phyloP scores from a whole-genome alignment of 2,329 filamentous ascomycete species.

The Paracamarosporium sp. region DNA sequence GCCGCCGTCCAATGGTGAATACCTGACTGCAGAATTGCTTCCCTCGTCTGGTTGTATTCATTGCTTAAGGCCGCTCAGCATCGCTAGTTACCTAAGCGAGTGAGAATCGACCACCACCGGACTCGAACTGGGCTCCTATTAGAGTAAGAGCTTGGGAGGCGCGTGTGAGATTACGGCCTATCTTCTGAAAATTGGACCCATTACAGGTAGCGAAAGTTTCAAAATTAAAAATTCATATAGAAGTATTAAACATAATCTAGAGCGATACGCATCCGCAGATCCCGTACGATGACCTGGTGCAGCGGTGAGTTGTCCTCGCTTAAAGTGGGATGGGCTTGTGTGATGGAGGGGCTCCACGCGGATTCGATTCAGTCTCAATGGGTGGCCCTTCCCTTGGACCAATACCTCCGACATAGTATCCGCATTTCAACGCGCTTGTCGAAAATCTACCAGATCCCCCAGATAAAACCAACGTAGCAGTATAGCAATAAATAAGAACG shows the following conservation, averaged over 20 bases:
- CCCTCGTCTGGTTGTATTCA: slow-evolving; percentile 50
- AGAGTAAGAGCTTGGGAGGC: slow-evolving; percentile 36
- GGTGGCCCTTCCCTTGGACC: too few species aligned
- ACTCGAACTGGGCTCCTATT: slow-evolving; percentile 52
- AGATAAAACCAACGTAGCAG: too few species aligned
- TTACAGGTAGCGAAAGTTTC: slow-evolving; percentile 35
- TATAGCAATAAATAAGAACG: too few species aligned
- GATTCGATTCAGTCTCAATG: too few species aligned
- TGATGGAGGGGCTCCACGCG: too few species aligned
- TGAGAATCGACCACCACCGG: slow-evolving; percentile 46
- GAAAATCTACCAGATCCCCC: too few species aligned
- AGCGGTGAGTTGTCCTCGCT: too few species aligned
- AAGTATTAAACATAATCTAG: background rate
- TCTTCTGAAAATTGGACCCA: slow-evolving; percentile 43
- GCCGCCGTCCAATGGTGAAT: slow-evolving; percentile 51
- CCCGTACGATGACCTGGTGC: too few species aligned
- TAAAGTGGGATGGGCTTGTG: too few species aligned
- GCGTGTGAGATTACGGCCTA: slow-evolving; percentile 39
- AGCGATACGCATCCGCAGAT: too few species aligned
- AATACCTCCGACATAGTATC: too few species aligned
- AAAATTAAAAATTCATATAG: slow-evolving; percentile 17
- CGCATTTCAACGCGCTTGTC: too few species aligned
- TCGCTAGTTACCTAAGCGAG: slow-evolving; percentile 50
- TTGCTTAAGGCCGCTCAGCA: slow-evolving; percentile 52
- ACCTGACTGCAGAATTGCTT: slow-evolving; percentile 52